Base-by-base conservation (phyloP, 768 basidiomycete genomes). In the Suillus americanus region DNA sequence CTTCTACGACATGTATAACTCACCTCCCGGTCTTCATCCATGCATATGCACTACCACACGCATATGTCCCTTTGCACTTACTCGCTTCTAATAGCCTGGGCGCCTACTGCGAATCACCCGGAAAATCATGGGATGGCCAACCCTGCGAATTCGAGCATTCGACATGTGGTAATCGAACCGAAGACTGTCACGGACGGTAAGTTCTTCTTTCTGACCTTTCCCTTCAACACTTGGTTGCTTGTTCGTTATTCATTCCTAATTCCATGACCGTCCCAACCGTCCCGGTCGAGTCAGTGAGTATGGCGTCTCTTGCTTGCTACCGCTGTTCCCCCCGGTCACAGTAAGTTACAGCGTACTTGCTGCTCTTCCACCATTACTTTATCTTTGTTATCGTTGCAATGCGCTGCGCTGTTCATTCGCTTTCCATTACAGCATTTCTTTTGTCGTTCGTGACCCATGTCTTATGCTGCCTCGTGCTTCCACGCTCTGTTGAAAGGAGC, bases 41-140 rank as follows among this genome's bases (percentile, higher is more conserved):
- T 51, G 2, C 18, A 30, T 30, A 30, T 51, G 16, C 18, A 18
- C 16, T 30, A 51, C 50, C 9, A 10, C 16, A 51, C 4, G 16
- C 16, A 25, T 23, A 46, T 23, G 23, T 6, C 28, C 13, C 23
- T 30, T 53, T 16, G 2, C 16, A 3, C 18, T 8, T 53, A 30
- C 5, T 20, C 9, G 16, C 35, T 2, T 67, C 53, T 46, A 37
- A 50, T 80, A 90, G 75, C 73, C 83, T 79, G 13, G 90, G 90
- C 5, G 88, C 91, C 3, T 89, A 87, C 75, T 94, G 92, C 71
- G 88, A 93, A 72, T 88, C 86, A 62, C 91, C 90, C 7, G 92
- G 91, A 14, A 64, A 92, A 72, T 70, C 80, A 0, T 88, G 81
- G 75, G 83, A 92, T 67, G 91, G 92, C 12, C 80, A 84, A 69